phyloP scores from a whole-genome alignment of 331 rosid species.

The Quercus lobata region DNA sequence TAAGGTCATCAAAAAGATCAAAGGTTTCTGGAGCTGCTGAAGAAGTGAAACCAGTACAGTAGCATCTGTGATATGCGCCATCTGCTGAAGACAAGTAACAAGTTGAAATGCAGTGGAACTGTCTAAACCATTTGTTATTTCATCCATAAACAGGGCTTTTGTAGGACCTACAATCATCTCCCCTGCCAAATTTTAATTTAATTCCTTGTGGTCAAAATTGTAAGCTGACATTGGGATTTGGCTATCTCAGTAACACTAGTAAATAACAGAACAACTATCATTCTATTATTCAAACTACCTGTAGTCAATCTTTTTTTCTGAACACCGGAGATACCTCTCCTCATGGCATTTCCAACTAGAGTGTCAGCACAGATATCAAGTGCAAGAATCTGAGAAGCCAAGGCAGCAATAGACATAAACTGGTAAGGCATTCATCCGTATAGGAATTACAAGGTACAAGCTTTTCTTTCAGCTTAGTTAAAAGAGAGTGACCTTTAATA shows the following conservation, averaged over 20 bases:
- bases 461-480: neutral
- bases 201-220: neutral
- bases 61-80: constrained; percentile 54
- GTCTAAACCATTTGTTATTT: constrained; percentile 67
- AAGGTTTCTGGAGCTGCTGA: constrained; percentile 65
- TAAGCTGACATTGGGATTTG: neutral
- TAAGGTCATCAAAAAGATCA: constrained; percentile 63
- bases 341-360: constrained; percentile 50
- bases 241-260: neutral
- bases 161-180: constrained; percentile 63
- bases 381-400: constrained; percentile 51
- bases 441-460: neutral
- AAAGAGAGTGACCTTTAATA: constrained; percentile 24
- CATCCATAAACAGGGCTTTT: constrained; percentile 63
- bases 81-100: constrained; percentile 54
- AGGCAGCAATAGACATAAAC: neutral
- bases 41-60: constrained; percentile 62
- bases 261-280: neutral
- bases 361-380: constrained; percentile 66
- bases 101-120: constrained; percentile 65
- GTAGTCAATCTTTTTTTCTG: constrained; percentile 62
- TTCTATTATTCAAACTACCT: constrained; percentile 20
- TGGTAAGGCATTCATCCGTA: neutral
- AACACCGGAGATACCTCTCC: constrained; percentile 63
- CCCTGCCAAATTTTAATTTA: constrained; percentile 22